A percentile compares a stretch with the other conserved stretches of the same genome.
Evolutionary conservation across 2,329 filamentous ascomycete species (phyloP).

Genomic region (Incumbomyces lentus): DNA sequence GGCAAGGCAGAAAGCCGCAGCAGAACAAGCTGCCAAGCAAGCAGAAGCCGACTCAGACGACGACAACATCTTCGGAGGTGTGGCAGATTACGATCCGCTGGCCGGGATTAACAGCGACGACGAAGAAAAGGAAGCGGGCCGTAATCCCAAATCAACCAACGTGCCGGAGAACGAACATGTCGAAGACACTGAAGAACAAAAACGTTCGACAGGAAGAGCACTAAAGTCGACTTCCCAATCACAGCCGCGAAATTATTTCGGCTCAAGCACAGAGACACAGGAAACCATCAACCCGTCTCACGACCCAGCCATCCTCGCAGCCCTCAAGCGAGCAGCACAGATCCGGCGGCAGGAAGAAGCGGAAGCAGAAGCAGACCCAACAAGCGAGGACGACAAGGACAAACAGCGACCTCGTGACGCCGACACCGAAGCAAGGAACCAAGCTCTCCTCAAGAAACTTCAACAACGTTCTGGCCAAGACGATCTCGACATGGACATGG

Average conservation of each 20-base stretch:
- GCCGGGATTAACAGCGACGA: constrained; percentile 42
- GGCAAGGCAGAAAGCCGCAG: constrained; percentile 25
- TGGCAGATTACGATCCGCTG: constrained; percentile 50
- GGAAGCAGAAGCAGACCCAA: constrained; percentile 21
- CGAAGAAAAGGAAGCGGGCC: constrained; percentile 5
- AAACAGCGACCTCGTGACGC: constrained; percentile 30
- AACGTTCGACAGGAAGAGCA: constrained; percentile 8
- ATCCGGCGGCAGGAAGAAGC: constrained; percentile 38
- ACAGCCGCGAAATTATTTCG: constrained; percentile 40
- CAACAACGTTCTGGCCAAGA: constrained; percentile 57
- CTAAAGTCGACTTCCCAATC: constrained; percentile 11
- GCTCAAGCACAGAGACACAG: constrained; percentile 40
- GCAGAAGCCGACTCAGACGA: constrained; percentile 33
- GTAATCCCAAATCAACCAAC: neutral
- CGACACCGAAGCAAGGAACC: constrained; percentile 57
- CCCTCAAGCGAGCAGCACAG: constrained; percentile 71
- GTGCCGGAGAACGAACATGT: neutral
- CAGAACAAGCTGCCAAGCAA: constrained; percentile 25
- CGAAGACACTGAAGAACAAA: constrained; percentile 8
- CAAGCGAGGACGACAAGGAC: constrained; percentile 23
- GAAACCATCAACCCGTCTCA: constrained; percentile 38
- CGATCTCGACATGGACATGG: constrained; percentile 79
- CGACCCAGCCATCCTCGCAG: constrained; percentile 71
- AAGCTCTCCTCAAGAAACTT: constrained; percentile 60
- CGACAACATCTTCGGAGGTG: constrained; percentile 53